phyloP scores from a whole-genome alignment of 495 filamentous ascomycete species.

The Coniosporium apollinis region DNA sequence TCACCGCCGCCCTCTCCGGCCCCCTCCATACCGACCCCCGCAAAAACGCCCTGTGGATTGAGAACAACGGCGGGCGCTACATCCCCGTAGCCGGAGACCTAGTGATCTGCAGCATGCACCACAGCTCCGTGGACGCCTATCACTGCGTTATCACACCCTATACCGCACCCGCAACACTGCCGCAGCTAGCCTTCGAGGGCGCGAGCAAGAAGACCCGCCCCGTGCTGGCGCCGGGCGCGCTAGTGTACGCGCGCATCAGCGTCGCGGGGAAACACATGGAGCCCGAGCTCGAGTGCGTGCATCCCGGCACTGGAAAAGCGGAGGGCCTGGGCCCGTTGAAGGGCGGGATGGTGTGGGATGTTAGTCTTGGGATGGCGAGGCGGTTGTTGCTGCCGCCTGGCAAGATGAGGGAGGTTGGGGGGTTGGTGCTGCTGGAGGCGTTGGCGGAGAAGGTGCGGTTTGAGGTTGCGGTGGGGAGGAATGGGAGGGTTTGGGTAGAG shows the following conservation, averaged over 20 bases:
- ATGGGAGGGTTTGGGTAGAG: constrained; percentile 84
- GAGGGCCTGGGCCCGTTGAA: constrained; percentile 76
- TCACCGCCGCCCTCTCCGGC: constrained; percentile 66
- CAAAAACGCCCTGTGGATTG: constrained; percentile 69
- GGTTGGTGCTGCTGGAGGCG: constrained; percentile 61
- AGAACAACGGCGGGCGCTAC: constrained; percentile 55
- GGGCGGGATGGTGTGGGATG: constrained; percentile 72
- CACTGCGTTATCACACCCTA: constrained; percentile 54
- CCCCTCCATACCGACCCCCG: constrained; percentile 53
- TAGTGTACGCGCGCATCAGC: constrained; percentile 74
- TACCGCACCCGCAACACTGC: constrained; percentile 56
- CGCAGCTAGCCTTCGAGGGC: constrained; percentile 77
- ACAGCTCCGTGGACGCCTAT: constrained; percentile 57
- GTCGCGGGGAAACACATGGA: constrained; percentile 67
- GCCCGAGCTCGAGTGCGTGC: constrained; percentile 77
- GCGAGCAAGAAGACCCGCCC: constrained; percentile 87
- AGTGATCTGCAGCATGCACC: constrained; percentile 69
- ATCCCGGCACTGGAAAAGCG: constrained; percentile 67
- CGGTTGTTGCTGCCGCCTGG: constrained; percentile 52
- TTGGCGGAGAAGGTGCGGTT: constrained; percentile 68
- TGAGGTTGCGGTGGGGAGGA: constrained; percentile 87
- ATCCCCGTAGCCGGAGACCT: constrained; percentile 60
- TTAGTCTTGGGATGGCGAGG: constrained; percentile 66
- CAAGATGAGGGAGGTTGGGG: constrained; percentile 40
- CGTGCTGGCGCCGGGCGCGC: constrained; percentile 47